A percentile compares a stretch with the other conserved stretches of the same genome.
Conservation (phyloP, 2,329 filamentous ascomycete genomes). For the Scortechinia acanthostroma region DNA sequence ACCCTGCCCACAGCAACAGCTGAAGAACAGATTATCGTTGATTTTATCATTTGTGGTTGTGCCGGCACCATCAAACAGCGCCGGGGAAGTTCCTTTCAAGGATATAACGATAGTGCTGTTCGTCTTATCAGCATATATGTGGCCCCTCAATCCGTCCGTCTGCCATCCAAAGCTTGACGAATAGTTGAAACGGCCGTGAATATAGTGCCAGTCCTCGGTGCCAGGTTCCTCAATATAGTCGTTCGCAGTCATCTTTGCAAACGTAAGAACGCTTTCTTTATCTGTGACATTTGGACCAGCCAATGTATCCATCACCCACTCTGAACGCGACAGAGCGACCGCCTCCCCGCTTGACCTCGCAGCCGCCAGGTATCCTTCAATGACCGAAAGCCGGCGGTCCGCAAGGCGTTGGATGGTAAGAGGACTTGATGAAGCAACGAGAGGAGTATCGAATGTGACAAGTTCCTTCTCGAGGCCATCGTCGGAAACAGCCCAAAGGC, state of each 20-base stretch:
- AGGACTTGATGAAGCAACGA: constrained; percentile 49
- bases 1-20: constrained; percentile 92
- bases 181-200: constrained; percentile 74
- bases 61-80: constrained; percentile 91
- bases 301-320: constrained; percentile 78
- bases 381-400: constrained; percentile 68
- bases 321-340: constrained; percentile 61
- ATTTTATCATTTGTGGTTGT: constrained; percentile 96
- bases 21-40: constrained; percentile 97
- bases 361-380: constrained; percentile 72
- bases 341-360: constrained; percentile 58
- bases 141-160: constrained; percentile 78
- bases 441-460: constrained; percentile 29
- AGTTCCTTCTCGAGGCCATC: constrained; percentile 47
- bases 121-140: constrained; percentile 79
- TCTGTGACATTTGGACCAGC: constrained; percentile 76
- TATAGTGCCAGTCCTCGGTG: constrained; percentile 75
- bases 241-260: constrained; percentile 83
- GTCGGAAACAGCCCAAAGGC: constrained; percentile 53
- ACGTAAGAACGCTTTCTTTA: constrained; percentile 73
- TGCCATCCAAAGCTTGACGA: constrained; percentile 91
- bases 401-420: constrained; percentile 73
- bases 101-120: constrained; percentile 88
- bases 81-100: constrained; percentile 82
- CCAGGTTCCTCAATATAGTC: constrained; percentile 74